phyloP scores from a whole-genome alignment of 2,329 filamentous ascomycete genomes.

The Incumbomyces lentus region DNA sequence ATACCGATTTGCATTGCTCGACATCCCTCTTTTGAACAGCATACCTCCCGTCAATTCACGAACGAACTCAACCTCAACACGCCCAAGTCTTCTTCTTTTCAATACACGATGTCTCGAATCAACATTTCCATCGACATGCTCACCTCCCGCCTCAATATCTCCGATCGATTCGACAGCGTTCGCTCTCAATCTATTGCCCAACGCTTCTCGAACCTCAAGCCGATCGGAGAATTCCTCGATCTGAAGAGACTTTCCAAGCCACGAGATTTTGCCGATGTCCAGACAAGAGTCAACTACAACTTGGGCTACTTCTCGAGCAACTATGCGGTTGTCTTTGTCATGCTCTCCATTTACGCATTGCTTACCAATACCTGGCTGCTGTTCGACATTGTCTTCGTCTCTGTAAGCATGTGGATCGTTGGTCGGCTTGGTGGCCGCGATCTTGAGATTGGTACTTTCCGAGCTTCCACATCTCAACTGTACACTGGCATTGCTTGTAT shows the following conservation, averaged over 20 bases:
- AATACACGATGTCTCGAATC: constrained; percentile 62
- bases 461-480: constrained; percentile 81
- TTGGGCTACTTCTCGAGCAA: constrained; percentile 96
- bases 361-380: constrained; percentile 77
- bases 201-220: constrained; percentile 85
- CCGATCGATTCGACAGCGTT: constrained; percentile 73
- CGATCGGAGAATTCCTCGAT: constrained; percentile 88
- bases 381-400: constrained; percentile 83
- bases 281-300: constrained; percentile 95
- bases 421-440: constrained; percentile 82
- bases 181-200: constrained; percentile 66
- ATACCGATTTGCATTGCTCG: too few species aligned
- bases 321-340: constrained; percentile 85
- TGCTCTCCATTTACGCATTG: constrained; percentile 92
- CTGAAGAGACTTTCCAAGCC: constrained; percentile 94
- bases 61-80: not conserved
- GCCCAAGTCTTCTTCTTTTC: not conserved
- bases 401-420: constrained; percentile 81
- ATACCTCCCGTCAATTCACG: too few species aligned
- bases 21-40: too few species aligned
- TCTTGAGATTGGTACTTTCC: constrained; percentile 71
- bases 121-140: constrained; percentile 86
- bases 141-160: constrained; percentile 79
- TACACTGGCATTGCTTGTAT: constrained; percentile 81
- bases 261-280: constrained; percentile 76